Base-by-base conservation (phyloP, 2,329 filamentous ascomycete species). In the Fusarium sp. region DNA sequence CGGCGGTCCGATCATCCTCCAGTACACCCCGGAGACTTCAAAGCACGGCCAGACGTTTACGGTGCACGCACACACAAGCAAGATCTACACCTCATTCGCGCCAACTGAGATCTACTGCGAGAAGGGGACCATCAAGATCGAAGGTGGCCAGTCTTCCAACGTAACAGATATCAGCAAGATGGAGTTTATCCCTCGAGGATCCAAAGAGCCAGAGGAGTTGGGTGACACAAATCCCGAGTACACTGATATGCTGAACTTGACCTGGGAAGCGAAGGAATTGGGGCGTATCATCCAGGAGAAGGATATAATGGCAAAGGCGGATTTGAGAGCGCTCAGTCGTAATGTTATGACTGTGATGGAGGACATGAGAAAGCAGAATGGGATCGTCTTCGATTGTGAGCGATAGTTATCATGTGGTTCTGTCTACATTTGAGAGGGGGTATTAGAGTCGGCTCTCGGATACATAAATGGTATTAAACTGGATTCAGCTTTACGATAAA, bases 51-150 rank as follows among this genome's bases (percentile, higher is more conserved):
- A 60, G 8, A 45, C n/a, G 4, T 69, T 69, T 10, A 62, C 63
- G 1, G 21, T 69, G 2, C 56, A 67, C 3, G 67, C 51, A 1
- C 58, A 45, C 19, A 57, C 58, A 10, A 69, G 67, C 45, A 69
- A 69, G 30, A 39, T 67, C 3, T 69, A 69, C 17, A 56, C 51
- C 4, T 69, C 67, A 1, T 30, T 43, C n/a, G 67, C 67, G 2
- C 67, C 67, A 1, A 69, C 62, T 1, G 67, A 69, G 26, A 69
- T 69, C 11, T 69, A 62, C 21, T 69, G 58, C 10, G 67, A 69
- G 42, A 69, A 67, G 23, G 67, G 67, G 2, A 69, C 67, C 34
- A 67, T 69, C 11, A 55, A 39, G 4, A 52, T 69, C 7, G 49
- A 54, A 1, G 67, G 67, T 1, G 42, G 40, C 3, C 65, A 61